These are phyloP conservation scores for Vitis hybrid DNA, from an alignment of 177 flowering plant genomes.

Conservation along the genomic window DNA sequence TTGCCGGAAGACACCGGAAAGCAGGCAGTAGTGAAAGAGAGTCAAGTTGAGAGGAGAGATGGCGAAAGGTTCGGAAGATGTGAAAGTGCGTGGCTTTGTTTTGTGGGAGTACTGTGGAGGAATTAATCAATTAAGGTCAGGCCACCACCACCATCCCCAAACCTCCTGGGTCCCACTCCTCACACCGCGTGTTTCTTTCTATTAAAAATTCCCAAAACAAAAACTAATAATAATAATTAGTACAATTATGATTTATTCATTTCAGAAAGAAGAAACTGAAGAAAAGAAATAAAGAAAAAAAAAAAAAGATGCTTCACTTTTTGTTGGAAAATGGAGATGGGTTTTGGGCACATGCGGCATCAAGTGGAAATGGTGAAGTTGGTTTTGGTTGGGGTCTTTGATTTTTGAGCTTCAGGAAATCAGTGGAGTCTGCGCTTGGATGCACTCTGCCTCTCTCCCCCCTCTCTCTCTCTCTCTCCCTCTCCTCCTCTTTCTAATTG, in stretches of 20 bases:
- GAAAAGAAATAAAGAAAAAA: not conserved
- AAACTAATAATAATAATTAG: too few relatives aligned
- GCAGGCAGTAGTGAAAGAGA: not conserved
- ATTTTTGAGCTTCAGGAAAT: too few relatives aligned
- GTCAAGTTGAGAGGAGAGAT: not conserved
- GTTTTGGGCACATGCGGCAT: too few relatives aligned
- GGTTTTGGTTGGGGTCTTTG: too few relatives aligned
- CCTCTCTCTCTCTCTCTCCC: too few relatives aligned
- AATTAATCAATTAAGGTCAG: not conserved
- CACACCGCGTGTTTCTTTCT: constrained; percentile 8
- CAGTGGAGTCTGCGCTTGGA: too few relatives aligned
- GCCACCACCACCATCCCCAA: not conserved
- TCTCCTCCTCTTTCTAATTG: too few relatives aligned
- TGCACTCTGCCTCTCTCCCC: too few relatives aligned
- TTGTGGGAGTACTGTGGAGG: not conserved
- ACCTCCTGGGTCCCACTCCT: constrained; percentile 3
- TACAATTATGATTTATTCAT: too few relatives aligned
- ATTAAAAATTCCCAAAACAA: not conserved
- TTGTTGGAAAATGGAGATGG: too few relatives aligned
- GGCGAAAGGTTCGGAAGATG: not conserved
- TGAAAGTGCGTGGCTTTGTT: not conserved
- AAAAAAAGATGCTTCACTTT: not conserved
- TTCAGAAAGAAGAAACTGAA: not conserved
- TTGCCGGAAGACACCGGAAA: not conserved
- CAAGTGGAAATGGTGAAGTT: too few relatives aligned